Percentiles rank a stretch among this genome's conserved stretches.
Conservation (phyloP, 2,329 filamentous ascomycete species). For the Cryphonectria carpinicola region DNA sequence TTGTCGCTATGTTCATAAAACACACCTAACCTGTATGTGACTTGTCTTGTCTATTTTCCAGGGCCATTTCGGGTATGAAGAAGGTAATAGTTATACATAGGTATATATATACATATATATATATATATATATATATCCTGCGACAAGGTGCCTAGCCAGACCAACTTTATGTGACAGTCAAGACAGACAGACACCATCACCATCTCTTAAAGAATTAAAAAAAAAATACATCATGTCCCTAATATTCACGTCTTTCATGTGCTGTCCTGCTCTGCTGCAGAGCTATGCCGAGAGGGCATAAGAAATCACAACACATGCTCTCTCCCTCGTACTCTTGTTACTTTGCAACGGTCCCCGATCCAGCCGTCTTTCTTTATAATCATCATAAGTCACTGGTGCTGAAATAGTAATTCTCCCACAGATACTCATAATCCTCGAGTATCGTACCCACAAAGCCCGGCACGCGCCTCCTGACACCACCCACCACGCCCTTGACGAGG, state of each 20-base stretch:
- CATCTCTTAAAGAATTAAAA: neutral
- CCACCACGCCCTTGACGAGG: conserved; percentile 76
- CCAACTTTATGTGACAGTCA: neutral
- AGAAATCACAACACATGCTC: too few relatives aligned
- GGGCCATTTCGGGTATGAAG: neutral
- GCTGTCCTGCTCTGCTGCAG: too few relatives aligned
- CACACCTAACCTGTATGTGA: neutral
- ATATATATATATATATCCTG: neutral
- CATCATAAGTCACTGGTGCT: conserved; percentile 51
- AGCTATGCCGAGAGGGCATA: too few relatives aligned
- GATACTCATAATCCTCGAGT: conserved; percentile 92
- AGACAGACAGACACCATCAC: neutral
- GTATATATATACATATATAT: neutral
- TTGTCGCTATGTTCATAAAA: neutral
- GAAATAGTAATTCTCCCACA: conserved; percentile 99
- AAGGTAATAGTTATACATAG: neutral
- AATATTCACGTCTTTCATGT: neutral
- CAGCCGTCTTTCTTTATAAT: neutral
- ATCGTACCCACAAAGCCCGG: conserved; percentile 83
- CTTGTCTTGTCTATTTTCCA: too few relatives aligned
- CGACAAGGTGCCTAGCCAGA: neutral
- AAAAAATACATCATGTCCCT: neutral
- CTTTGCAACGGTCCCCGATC: too few relatives aligned
- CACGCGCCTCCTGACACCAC: conserved; percentile 74
- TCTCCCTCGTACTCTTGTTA: too few relatives aligned